Evolutionary conservation across 305 asterid species (phyloP).

Genomic region (Euphrasia arctica): DNA sequence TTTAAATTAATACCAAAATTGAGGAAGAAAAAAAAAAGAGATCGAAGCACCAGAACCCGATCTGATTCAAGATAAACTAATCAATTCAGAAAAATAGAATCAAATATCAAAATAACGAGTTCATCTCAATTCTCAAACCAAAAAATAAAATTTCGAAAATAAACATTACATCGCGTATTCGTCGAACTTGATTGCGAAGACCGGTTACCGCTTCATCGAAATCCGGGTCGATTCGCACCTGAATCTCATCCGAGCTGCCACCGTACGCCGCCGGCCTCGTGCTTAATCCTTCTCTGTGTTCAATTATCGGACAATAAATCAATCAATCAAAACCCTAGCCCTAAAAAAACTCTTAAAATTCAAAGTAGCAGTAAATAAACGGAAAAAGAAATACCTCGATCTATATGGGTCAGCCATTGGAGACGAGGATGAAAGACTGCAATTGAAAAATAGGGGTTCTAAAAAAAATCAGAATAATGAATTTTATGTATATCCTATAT

Average conservation of each 20-base stretch:
- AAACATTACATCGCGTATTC: constrained; percentile 54
- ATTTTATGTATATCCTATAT: too few relatives aligned
- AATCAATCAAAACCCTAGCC: constrained; percentile 3
- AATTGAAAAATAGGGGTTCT: background rate
- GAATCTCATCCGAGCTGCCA: constrained; percentile 61
- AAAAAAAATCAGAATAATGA: too few relatives aligned
- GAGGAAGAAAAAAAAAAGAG: background rate
- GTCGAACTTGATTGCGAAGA: constrained; percentile 81
- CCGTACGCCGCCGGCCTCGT: constrained; percentile 54
- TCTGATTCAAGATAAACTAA: constrained; percentile 9
- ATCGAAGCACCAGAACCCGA: background rate
- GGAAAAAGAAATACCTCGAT: constrained; percentile 34
- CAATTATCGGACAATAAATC: constrained; percentile 16
- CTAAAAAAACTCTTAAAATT: background rate
- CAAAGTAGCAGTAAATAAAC: background rate
- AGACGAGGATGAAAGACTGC: constrained; percentile 16
- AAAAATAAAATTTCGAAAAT: background rate
- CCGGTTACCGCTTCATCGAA: constrained; percentile 67
- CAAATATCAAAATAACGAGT: background rate
- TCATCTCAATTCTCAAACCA: background rate
- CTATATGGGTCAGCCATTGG: constrained; percentile 43
- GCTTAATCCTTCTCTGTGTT: constrained; percentile 64
- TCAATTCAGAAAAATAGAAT: background rate
- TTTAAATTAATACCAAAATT: background rate
- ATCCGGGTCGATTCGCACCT: constrained; percentile 80